These are phyloP conservation scores for Barbarea vulgaris DNA, from an alignment of 345 rosid species.

Conservation along the genomic window DNA sequence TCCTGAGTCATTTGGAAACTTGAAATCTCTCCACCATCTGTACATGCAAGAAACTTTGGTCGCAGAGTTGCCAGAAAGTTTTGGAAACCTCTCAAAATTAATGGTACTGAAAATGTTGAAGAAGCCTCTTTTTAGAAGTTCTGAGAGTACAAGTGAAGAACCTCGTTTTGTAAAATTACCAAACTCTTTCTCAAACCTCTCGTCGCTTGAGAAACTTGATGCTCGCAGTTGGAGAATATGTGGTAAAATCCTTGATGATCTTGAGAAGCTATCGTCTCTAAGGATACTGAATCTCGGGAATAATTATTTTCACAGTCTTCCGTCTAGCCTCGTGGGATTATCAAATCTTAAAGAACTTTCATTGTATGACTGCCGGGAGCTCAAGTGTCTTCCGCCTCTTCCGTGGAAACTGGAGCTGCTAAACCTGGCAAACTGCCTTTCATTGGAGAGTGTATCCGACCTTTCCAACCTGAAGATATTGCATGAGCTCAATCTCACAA, in stretches of 20 bases:
- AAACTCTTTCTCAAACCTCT: slow-evolving; percentile 37
- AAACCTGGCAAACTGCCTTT: slow-evolving; percentile 32
- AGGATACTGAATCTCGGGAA: slow-evolving; percentile 22
- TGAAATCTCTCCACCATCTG: slow-evolving; percentile 30
- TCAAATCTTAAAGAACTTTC: slow-evolving; percentile 24
- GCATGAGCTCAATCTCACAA: slow-evolving; percentile 26
- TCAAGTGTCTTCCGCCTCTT: slow-evolving; percentile 32
- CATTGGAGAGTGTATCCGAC: slow-evolving; percentile 32
- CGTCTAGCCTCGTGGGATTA: slow-evolving; percentile 25
- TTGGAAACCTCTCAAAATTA: slow-evolving; percentile 38
- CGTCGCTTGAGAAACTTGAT: slow-evolving; percentile 29
- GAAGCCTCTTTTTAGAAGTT: slow-evolving; percentile 34
- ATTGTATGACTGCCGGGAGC: slow-evolving; percentile 40
- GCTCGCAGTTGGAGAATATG: slow-evolving; percentile 35
- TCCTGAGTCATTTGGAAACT: slow-evolving; percentile 36
- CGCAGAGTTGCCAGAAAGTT: slow-evolving; percentile 26
- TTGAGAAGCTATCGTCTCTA: slow-evolving; percentile 21
- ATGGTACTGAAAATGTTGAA: slow-evolving; percentile 30
- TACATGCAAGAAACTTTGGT: slow-evolving; percentile 26
- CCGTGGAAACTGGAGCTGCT: slow-evolving; percentile 20
- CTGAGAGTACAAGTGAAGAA: background rate
- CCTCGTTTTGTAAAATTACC: slow-evolving; percentile 4
- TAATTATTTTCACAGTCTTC: slow-evolving; percentile 33
- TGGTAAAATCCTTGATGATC: slow-evolving; percentile 27
- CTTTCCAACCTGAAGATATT: slow-evolving; percentile 8